Percentiles rank a stretch among this genome's conserved stretches.
phyloP scores from a whole-genome alignment of 2,329 filamentous ascomycete genomes.

The Domatiomyces catenatus region DNA sequence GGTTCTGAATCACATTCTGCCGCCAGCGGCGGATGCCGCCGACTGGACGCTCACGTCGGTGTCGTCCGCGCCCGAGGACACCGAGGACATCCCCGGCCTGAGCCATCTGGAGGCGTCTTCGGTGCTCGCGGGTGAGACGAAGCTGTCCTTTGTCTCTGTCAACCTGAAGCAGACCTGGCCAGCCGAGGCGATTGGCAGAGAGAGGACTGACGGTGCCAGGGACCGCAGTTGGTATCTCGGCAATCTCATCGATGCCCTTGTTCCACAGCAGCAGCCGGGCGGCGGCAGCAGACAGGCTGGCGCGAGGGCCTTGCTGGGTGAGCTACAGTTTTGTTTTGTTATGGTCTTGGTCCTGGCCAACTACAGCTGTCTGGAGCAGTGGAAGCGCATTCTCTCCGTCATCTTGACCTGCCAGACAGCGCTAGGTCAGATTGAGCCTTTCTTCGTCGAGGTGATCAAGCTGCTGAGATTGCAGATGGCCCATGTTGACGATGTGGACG shows the following conservation, averaged over 20 bases:
- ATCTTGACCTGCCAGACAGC: slow-evolving; percentile 42
- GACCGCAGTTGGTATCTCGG: slow-evolving; percentile 48
- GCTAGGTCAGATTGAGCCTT: slow-evolving; percentile 30
- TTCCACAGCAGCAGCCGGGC: slow-evolving; percentile 7
- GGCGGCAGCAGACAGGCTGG: slow-evolving; percentile 20
- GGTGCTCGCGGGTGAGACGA: slow-evolving; percentile 24
- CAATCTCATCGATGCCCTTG: slow-evolving; percentile 31
- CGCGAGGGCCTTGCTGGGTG: slow-evolving; percentile 35
- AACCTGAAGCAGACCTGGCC: slow-evolving; percentile 49
- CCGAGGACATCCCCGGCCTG: slow-evolving; percentile 47
- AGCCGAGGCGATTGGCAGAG: slow-evolving; percentile 43
- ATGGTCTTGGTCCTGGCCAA: slow-evolving; percentile 51
- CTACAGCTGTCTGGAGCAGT: slow-evolving; percentile 50
- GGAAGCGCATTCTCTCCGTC: slow-evolving; percentile 43
- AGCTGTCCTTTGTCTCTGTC: slow-evolving; percentile 41
- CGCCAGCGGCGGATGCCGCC: background rate
- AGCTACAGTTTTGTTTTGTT: slow-evolving; percentile 47
- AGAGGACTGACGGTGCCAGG: slow-evolving; percentile 46
- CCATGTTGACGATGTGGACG: slow-evolving; percentile 44
- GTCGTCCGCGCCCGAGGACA: slow-evolving; percentile 40
- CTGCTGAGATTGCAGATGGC: slow-evolving; percentile 38
- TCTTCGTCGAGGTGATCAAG: slow-evolving; percentile 38
- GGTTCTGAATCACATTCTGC: slow-evolving; percentile 11
- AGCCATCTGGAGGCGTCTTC: slow-evolving; percentile 11
- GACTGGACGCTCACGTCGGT: slow-evolving; percentile 43